Conservation (phyloP, 2,329 filamentous ascomycete species). For the Penicillium sp. region DNA sequence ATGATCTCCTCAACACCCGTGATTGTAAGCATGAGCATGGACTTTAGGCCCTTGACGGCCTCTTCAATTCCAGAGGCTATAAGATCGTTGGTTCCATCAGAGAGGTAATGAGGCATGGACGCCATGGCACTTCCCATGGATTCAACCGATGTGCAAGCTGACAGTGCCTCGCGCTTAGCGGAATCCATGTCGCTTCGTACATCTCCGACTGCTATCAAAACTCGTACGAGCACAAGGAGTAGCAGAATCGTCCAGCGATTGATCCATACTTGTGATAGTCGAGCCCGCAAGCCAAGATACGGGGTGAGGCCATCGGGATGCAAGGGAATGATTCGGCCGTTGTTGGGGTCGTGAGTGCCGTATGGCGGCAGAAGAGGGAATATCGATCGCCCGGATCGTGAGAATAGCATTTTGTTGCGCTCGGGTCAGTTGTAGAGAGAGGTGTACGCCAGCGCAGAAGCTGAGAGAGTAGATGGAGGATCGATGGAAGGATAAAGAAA, state of each 20-base stretch:
- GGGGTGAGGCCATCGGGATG: slow-evolving; percentile 72
- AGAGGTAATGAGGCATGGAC: slow-evolving; percentile 95
- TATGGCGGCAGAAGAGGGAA: slow-evolving; percentile 42
- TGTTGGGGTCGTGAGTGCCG: slow-evolving; percentile 45
- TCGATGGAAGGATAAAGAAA: neutral
- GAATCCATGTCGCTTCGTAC: slow-evolving; percentile 69
- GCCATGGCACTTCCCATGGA: slow-evolving; percentile 92
- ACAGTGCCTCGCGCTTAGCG: slow-evolving; percentile 75
- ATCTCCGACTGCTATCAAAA: slow-evolving; percentile 68
- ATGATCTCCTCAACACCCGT: slow-evolving; percentile 82
- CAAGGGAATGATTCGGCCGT: slow-evolving; percentile 53
- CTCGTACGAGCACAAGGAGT: slow-evolving; percentile 74
- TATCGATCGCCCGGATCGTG: slow-evolving; percentile 29
- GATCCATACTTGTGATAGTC: slow-evolving; percentile 93
- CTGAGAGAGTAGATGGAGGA: neutral
- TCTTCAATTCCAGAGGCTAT: slow-evolving; percentile 75
- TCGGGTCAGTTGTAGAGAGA: neutral
- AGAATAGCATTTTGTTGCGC: slow-evolving; percentile 30
- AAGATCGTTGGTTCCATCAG: slow-evolving; percentile 79
- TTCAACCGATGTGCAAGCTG: slow-evolving; percentile 87
- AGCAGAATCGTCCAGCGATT: slow-evolving; percentile 95
- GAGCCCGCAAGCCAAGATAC: slow-evolving; percentile 82
- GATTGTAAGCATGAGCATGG: slow-evolving; percentile 71
- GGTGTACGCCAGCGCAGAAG: slow-evolving; percentile 4
- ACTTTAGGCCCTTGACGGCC: slow-evolving; percentile 73